Base-by-base conservation (phyloP, 164 flowering plant genomes). In the Aristolochia californica region DNA sequence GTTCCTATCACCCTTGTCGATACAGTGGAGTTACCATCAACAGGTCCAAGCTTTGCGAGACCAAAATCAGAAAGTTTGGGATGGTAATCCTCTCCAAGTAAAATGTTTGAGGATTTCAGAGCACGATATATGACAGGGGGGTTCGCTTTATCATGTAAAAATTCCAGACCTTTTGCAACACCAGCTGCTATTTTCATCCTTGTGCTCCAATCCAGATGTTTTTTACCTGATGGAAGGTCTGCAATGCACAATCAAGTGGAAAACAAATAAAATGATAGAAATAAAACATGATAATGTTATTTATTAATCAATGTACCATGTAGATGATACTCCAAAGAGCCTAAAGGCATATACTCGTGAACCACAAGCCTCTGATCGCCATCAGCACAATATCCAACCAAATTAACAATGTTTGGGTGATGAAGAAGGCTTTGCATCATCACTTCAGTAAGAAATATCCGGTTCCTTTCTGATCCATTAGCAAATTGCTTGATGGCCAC, bases 181-280 rank as follows among this genome's bases (percentile, higher is more conserved):
- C 51, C 51, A 48, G 51, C 51, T 1, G 23, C 51, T 48, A 48
- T 48, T 22, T 48, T 48, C 51, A 48, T 48, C n/a, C 51, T 48
- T 8, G 51, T 48, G 22, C 7, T 48, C 51, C 51, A 48, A 48
- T 48, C 51, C 10, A 48, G 20, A 8, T 18, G 51, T 3, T 18
- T 48, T 48, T 22, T 48, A 15, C 22, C 21, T 1, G 51, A 22
- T n/a, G 51, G 51, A n/a, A 48, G 51, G 51, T 48, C 51, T 48
- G 51, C 10, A 34, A 34, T 12, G 10, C 51, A 18, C 1, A 48
- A 48, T 18, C 21, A 48, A 48, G 23, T 2, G 20, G 22, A 34
- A 17, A 10, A 22, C 51, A n/a, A n/a, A 48, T 8, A 10, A n/a
- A 48, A n/a, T 17, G 12, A 48, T 18, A n/a, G 20, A 18, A 48